These are phyloP conservation scores for Colletotrichum truncatum DNA, from an alignment of 2,329 filamentous ascomycete genomes.

Conservation along the genomic window DNA sequence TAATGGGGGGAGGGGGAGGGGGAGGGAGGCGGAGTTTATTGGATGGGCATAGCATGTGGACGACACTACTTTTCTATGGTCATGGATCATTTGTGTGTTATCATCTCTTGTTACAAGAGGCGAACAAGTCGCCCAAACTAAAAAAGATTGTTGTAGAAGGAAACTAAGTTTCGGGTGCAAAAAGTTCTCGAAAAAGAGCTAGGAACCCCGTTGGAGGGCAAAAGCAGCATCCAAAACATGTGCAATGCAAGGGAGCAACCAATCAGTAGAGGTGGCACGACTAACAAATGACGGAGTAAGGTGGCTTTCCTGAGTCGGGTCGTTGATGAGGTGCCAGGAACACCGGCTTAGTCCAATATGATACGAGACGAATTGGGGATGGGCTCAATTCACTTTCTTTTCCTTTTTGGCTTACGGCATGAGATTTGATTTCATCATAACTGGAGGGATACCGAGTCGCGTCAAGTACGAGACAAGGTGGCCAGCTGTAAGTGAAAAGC, in stretches of 20 bases:
- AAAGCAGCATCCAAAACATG: background rate
- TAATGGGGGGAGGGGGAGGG: background rate
- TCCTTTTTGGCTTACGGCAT: background rate
- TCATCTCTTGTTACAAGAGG: background rate
- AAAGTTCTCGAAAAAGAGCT: constrained; percentile 25
- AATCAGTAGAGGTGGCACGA: constrained; percentile 5
- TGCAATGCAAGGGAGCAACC: background rate
- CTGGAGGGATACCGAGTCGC: background rate
- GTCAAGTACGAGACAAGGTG: background rate
- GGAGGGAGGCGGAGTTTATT: background rate
- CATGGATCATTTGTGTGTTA: background rate
- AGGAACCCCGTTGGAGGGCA: background rate
- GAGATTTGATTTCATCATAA: background rate
- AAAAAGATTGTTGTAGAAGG: background rate
- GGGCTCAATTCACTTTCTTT: constrained; percentile 1
- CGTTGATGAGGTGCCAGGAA: background rate
- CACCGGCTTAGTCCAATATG: constrained; percentile 1
- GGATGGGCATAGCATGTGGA: background rate
- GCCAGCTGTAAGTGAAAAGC: background rate
- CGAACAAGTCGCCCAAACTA: background rate
- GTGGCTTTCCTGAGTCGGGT: constrained; percentile 13
- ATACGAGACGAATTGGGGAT: constrained; percentile 22
- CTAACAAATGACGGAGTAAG: background rate
- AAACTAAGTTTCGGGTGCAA: background rate
- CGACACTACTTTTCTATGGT: background rate